Conservation (phyloP, 345 rosid species). For the Eucalyptus fibrosa region DNA sequence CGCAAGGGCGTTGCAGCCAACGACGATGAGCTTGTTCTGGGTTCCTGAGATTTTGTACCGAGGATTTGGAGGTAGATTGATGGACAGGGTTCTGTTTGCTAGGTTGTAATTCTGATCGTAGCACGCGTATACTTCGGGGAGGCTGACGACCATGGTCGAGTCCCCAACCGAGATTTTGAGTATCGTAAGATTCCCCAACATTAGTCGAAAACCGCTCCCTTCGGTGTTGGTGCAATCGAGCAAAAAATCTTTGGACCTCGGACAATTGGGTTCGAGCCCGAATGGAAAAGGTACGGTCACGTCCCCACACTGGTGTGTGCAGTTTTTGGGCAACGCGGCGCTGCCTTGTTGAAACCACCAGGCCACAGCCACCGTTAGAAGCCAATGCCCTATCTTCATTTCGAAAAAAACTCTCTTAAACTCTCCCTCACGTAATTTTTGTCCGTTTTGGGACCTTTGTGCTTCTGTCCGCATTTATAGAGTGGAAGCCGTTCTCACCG, state of each 20-base stretch:
- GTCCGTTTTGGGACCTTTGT: not conserved
- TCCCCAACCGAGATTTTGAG: not conserved
- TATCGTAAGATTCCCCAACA: not conserved
- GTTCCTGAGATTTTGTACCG: not conserved
- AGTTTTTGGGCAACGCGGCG: not conserved
- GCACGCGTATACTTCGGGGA: not conserved
- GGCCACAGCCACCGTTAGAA: not conserved
- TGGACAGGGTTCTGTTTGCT: not conserved
- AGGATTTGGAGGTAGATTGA: not conserved
- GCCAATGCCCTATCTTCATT: not conserved
- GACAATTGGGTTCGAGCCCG: not conserved
- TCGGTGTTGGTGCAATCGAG: not conserved
- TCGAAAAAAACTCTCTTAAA: not conserved
- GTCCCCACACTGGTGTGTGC: not conserved
- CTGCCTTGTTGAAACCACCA: not conserved
- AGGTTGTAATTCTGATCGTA: rapidly evolving
- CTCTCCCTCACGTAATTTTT: not conserved
- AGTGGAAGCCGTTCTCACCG: not conserved
- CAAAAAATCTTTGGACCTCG: not conserved
- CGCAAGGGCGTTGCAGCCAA: not conserved
- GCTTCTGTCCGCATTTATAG: not conserved
- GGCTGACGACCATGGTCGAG: not conserved
- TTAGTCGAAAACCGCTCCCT: not conserved
- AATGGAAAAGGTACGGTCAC: not conserved
- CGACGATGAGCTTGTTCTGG: no score